Percentiles rank a stretch among this genome's conserved stretches.
Conservation (phyloP, 768 basidiomycete species). For the Pleurotus salmoneostramineus region DNA sequence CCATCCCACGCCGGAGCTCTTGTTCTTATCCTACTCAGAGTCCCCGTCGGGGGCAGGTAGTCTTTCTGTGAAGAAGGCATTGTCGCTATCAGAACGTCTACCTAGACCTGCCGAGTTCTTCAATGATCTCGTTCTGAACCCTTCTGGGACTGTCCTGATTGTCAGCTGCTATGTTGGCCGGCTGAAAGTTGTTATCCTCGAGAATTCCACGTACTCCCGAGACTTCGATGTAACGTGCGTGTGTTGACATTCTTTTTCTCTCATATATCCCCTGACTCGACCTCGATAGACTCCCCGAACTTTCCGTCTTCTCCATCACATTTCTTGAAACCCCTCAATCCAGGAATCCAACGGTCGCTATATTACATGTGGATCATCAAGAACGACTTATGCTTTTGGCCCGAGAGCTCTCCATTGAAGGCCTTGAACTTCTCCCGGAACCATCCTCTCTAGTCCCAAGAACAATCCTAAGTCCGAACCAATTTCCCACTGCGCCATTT, state of each 20-base stretch:
- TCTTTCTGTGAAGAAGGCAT: conserved; percentile 36
- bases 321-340: conserved; percentile 36
- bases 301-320: conserved; percentile 63
- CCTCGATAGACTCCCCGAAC: conserved; percentile 50
- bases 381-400: conserved; percentile 60
- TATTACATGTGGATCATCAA: conserved; percentile 64
- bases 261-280: conserved; percentile 6
- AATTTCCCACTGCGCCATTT: conserved; percentile 39
- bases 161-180: conserved; percentile 68
- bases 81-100: conserved; percentile 53
- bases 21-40: conserved; percentile 54
- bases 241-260: neutral
- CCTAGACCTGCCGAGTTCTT: conserved; percentile 69
- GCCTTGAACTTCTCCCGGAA: conserved; percentile 45
- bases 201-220: conserved; percentile 46
- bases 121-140: conserved; percentile 64
- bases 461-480: conserved; percentile 46
- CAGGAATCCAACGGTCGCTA: conserved; percentile 39
- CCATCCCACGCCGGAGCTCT: conserved; percentile 71
- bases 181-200: conserved; percentile 58
- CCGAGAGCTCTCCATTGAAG: conserved; percentile 47
- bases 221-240: conserved; percentile 68
- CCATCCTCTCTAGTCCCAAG: conserved; percentile 47
- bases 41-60: conserved; percentile 25
- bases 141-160: conserved; percentile 55